Evolutionary conservation across 768 basidiomycete genomes (phyloP).

Genomic region (Paxillus ammoniavirescens): DNA sequence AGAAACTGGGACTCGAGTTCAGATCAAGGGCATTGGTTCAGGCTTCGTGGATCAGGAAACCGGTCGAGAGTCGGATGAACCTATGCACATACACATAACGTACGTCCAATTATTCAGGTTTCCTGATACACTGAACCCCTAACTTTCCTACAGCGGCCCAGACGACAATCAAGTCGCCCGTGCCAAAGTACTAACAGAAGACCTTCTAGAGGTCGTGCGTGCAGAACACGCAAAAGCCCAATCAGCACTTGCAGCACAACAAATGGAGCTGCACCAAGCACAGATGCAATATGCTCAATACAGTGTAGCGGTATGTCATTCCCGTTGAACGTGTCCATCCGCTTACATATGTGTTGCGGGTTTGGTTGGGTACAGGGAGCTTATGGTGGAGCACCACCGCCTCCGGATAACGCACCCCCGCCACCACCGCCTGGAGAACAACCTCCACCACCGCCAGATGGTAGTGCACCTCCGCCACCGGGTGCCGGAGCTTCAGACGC

Average conservation of each 20-base stretch:
- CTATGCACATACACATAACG: constrained; percentile 92
- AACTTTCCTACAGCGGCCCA: constrained; percentile 50
- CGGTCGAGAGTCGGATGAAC: constrained; percentile 82
- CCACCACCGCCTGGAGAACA: constrained; percentile 52
- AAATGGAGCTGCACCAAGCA: constrained; percentile 84
- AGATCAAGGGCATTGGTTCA: constrained; percentile 94
- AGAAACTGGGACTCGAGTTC: constrained; percentile 93
- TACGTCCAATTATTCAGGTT: constrained; percentile 35
- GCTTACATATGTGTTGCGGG: constrained; percentile 10
- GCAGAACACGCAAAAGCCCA: constrained; percentile 85
- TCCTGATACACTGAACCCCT: constrained; percentile 19
- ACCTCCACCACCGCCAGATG: constrained; percentile 54
- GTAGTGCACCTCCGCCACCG: constrained; percentile 36
- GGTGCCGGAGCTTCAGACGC: constrained; percentile 43
- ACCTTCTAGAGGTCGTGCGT: constrained; percentile 85
- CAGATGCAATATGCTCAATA: constrained; percentile 81
- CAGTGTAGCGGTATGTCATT: constrained; percentile 50
- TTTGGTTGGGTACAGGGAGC: constrained; percentile 28
- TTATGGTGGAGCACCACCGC: constrained; percentile 37
- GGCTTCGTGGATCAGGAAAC: constrained; percentile 95
- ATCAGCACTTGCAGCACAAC: constrained; percentile 62
- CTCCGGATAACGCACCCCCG: constrained; percentile 36
- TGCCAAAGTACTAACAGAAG: constrained; percentile 85
- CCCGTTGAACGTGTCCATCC: constrained; percentile 12
- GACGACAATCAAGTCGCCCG: constrained; percentile 84